phyloP scores from a whole-genome alignment of 805 yeast species.

The Danielia reshetovae region DNA sequence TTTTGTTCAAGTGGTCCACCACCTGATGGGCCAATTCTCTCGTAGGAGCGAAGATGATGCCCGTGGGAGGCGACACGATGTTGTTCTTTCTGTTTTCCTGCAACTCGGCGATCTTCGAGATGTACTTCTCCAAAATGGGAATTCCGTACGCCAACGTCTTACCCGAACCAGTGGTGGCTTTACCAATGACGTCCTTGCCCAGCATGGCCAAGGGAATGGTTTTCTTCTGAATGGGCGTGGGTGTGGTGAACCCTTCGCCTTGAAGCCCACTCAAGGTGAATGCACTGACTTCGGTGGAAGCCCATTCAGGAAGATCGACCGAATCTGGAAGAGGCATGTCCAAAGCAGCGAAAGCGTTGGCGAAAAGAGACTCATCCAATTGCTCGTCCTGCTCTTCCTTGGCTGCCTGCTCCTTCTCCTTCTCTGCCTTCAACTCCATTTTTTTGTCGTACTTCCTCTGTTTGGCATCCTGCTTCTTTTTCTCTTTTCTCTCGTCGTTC shows the following conservation, averaged over 20 bases:
- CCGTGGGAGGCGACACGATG: constrained; percentile 50
- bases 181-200: constrained; percentile 85
- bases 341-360: constrained; percentile 26
- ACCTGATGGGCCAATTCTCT: constrained; percentile 96
- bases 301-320: constrained; percentile 61
- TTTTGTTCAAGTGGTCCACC: constrained; percentile 62
- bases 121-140: constrained; percentile 73
- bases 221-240: constrained; percentile 79
- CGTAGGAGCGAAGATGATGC: constrained; percentile 88
- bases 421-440: not conserved
- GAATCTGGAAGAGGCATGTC: constrained; percentile 25
- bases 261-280: constrained; percentile 61
- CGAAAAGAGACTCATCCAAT: constrained; percentile 11
- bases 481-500: not conserved
- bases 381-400: constrained; percentile 13
- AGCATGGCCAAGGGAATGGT: constrained; percentile 71
- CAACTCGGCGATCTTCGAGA: constrained; percentile 22
- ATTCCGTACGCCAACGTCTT: constrained; percentile 94
- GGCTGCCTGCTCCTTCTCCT: not conserved
- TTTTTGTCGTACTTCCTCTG: not conserved
- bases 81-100: constrained; percentile 15
- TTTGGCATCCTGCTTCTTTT: not conserved
- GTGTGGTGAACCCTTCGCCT: constrained; percentile 54
- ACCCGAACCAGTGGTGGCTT: constrained; percentile 97
- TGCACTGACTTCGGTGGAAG: constrained; percentile 43